Percentiles rank a stretch among this genome's conserved stretches.
Evolutionary conservation across 2,329 filamentous ascomycete genomes (phyloP).

Genomic region (Gnomoniopsis smithogilvyi): DNA sequence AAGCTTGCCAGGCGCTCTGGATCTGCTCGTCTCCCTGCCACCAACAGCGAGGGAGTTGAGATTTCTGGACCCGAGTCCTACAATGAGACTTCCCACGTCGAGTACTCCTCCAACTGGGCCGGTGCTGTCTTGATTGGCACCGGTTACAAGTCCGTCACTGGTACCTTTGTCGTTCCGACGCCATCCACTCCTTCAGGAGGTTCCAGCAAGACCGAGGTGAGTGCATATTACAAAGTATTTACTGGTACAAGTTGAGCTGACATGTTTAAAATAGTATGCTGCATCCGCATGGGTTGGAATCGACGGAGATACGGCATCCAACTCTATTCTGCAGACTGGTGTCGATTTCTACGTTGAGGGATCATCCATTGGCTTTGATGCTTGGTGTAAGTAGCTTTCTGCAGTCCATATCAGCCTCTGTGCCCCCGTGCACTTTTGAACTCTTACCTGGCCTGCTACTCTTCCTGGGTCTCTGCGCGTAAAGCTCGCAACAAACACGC

Average conservation of each 20-base stretch:
- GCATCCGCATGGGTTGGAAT: conserved; percentile 59
- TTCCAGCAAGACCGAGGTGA: conserved; percentile 25
- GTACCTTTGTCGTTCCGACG: conserved; percentile 49
- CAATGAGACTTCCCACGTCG: conserved; percentile 12
- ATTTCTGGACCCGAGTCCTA: background rate
- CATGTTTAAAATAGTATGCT: conserved; percentile 33
- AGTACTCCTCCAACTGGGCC: conserved; percentile 47
- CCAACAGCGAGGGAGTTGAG: conserved; percentile 2
- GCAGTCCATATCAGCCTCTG: no score
- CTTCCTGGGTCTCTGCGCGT: no score
- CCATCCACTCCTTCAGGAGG: conserved; percentile 38
- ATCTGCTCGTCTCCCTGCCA: conserved; percentile 12
- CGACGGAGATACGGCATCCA: conserved; percentile 53
- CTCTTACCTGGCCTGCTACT: no score
- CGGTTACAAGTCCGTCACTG: conserved; percentile 49
- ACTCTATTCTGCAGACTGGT: conserved; percentile 54
- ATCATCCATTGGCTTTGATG: conserved; percentile 41
- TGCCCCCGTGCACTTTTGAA: no score
- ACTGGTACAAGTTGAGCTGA: background rate
- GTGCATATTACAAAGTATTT: background rate
- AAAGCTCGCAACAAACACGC: no score
- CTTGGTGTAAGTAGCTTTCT: conserved; percentile 40
- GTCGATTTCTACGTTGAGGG: conserved; percentile 49
- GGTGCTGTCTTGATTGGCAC: conserved; percentile 51
- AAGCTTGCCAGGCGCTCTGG: background rate